Percentiles rank a stretch among this genome's conserved stretches.
Conservation (phyloP, 2,329 filamentous ascomycete genomes). For the Berkeleyomyces basicola region DNA sequence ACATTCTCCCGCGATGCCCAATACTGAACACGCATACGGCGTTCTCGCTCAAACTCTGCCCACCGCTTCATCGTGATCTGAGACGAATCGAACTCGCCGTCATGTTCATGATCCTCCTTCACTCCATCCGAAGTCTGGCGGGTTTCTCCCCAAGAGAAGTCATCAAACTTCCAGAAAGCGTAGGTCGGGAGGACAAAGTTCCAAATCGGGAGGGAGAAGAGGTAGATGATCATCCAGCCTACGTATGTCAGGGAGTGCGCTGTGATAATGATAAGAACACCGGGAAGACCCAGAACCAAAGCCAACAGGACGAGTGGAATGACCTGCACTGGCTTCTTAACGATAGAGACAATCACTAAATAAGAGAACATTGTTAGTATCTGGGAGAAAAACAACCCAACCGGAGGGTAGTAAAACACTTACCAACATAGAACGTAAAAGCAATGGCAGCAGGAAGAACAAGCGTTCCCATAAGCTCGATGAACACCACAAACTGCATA, state of each 20-base stretch:
- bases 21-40: slow-evolving; percentile 32
- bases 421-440: slow-evolving; percentile 92
- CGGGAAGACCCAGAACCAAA: slow-evolving; percentile 85
- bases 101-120: slow-evolving; percentile 73
- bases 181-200: slow-evolving; percentile 92
- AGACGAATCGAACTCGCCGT: slow-evolving; percentile 94
- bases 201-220: slow-evolving; percentile 86
- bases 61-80: slow-evolving; percentile 99
- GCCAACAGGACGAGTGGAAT: slow-evolving; percentile 82
- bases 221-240: slow-evolving; percentile 92
- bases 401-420: slow-evolving; percentile 22
- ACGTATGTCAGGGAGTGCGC: slow-evolving; percentile 88
- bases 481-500: slow-evolving; percentile 97
- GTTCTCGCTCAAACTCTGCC: slow-evolving; percentile 78
- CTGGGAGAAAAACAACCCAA: neutral
- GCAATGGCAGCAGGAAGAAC: slow-evolving; percentile 91
- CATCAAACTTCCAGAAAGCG: slow-evolving; percentile 98
- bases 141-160: slow-evolving; percentile 98
- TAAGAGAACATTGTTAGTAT: slow-evolving; percentile 3
- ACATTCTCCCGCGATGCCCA: slow-evolving; percentile 39
- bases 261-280: slow-evolving; percentile 78
- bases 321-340: slow-evolving; percentile 57
- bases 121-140: slow-evolving; percentile 86
- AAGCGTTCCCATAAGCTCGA: slow-evolving; percentile 86
- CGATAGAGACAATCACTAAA: slow-evolving; percentile 70